A percentile compares a stretch with the other conserved stretches of the same genome.
phyloP scores from a whole-genome alignment of 1,284 basidiomycete species.

The Xerocomus nothofagi region DNA sequence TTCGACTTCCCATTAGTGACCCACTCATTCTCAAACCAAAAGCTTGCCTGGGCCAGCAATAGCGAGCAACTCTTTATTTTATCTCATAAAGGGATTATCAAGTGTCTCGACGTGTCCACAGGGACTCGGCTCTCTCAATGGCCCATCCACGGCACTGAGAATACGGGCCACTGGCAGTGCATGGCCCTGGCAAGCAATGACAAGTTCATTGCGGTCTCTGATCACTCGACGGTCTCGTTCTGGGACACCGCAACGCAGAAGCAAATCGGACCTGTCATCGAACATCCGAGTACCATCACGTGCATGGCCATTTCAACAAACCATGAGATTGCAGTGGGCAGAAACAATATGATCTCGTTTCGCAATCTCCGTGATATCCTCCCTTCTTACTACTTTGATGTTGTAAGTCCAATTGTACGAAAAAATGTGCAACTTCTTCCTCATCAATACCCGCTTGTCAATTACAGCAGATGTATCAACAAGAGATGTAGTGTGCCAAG shows the following conservation, averaged over 20 bases:
- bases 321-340: not conserved
- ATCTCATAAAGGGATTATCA: not conserved
- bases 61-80: conserved; percentile 2
- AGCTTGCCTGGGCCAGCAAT: conserved; percentile 4
- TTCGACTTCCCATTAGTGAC: not conserved
- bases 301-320: not conserved
- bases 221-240: not conserved
- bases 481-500: too few species aligned
- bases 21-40: conserved; percentile 3
- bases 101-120: not conserved
- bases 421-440: too few species aligned
- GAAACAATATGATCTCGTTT: not conserved
- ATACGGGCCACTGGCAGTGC: not conserved
- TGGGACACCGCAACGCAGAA: not conserved
- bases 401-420: too few species aligned
- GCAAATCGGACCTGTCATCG: not conserved
- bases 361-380: not conserved
- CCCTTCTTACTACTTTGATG: not conserved
- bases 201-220: not conserved
- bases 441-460: too few species aligned
- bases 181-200: not conserved
- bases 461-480: too few species aligned
- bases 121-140: conserved; percentile 5
- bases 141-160: conserved; percentile 3
- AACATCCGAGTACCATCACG: too few species aligned